Percentiles rank a stretch among this genome's conserved stretches.
phyloP scores from a whole-genome alignment of 805 yeast species.

The Yarrowia sp. region DNA sequence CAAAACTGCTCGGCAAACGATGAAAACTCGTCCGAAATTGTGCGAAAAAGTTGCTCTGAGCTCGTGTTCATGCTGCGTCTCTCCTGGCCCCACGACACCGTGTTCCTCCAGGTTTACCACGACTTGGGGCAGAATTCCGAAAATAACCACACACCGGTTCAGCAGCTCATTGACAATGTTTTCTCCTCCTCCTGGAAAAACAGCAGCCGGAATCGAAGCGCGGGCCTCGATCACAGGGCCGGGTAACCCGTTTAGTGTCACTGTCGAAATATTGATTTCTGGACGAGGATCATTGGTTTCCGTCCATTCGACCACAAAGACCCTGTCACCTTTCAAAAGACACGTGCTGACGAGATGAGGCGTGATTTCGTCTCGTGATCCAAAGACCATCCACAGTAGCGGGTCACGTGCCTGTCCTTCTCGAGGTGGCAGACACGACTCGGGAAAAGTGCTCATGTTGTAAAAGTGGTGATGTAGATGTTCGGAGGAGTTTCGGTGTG shows the following conservation, averaged over 20 bases:
- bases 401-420: slow-evolving; percentile 7
- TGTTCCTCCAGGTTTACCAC: slow-evolving; percentile 19
- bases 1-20: not conserved
- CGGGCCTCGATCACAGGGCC: slow-evolving; percentile 12
- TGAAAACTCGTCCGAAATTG: slow-evolving; percentile 4
- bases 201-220: not conserved
- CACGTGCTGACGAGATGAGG: not conserved
- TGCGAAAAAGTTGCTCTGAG: not conserved
- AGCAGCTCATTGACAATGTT: not conserved
- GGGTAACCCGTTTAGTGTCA: not conserved
- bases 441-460: not conserved
- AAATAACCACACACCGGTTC: not conserved
- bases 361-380: not conserved
- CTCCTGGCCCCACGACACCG: not conserved
- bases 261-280: not conserved
- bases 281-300: not conserved
- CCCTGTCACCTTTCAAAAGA: not conserved
- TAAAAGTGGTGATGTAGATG: not conserved
- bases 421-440: not conserved
- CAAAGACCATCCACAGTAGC: slow-evolving; percentile 17
- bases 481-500: not conserved
- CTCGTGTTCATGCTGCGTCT: slow-evolving; percentile 10
- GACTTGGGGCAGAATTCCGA: slow-evolving; percentile 10
- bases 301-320: slow-evolving; percentile 8
- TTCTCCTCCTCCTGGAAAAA: not conserved